Evolutionary conservation across 345 rosid genomes (phyloP).

Genomic region (Populus euphratica): DNA sequence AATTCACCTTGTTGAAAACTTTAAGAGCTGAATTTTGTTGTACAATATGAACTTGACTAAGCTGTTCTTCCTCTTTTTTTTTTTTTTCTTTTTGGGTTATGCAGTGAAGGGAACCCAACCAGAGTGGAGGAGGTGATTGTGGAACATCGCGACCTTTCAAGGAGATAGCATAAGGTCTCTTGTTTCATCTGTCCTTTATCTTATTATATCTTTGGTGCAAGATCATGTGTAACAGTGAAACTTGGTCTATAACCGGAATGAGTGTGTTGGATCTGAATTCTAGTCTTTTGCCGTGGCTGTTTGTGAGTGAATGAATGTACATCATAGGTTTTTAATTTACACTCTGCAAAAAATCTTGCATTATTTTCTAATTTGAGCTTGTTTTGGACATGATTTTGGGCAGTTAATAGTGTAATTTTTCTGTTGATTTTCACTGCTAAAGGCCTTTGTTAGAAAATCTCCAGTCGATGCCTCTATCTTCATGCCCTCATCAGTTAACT

Average conservation of each 20-base stretch:
- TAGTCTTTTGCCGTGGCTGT: slow-evolving; percentile 26
- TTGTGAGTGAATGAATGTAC: slow-evolving; percentile 47
- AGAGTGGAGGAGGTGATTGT: slow-evolving; percentile 57
- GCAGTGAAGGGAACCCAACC: slow-evolving; percentile 54
- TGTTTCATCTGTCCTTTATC: slow-evolving; percentile 11
- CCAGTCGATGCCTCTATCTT: background rate
- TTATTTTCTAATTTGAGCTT: slow-evolving; percentile 9
- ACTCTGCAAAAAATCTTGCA: slow-evolving; percentile 10
- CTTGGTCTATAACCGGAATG: slow-evolving; percentile 14
- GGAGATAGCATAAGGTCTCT: slow-evolving; percentile 13
- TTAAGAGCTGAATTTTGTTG: background rate
- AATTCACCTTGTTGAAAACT: background rate
- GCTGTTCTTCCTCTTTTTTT: background rate
- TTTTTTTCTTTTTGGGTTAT: slow-evolving; percentile 22
- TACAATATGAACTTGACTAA: no score
- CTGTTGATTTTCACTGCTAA: background rate
- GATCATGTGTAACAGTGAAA: slow-evolving; percentile 30
- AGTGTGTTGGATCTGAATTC: slow-evolving; percentile 17
- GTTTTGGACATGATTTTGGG: slow-evolving; percentile 3
- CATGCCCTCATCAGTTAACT: background rate
- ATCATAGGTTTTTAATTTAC: slow-evolving; percentile 44
- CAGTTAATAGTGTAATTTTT: slow-evolving; percentile 1
- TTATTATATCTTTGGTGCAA: slow-evolving; percentile 11
- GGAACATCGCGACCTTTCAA: background rate
- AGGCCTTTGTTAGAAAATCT: background rate